These are phyloP conservation scores for Penicillium pulvis DNA, from an alignment of 495 filamentous ascomycete genomes.

Conservation along the genomic window DNA sequence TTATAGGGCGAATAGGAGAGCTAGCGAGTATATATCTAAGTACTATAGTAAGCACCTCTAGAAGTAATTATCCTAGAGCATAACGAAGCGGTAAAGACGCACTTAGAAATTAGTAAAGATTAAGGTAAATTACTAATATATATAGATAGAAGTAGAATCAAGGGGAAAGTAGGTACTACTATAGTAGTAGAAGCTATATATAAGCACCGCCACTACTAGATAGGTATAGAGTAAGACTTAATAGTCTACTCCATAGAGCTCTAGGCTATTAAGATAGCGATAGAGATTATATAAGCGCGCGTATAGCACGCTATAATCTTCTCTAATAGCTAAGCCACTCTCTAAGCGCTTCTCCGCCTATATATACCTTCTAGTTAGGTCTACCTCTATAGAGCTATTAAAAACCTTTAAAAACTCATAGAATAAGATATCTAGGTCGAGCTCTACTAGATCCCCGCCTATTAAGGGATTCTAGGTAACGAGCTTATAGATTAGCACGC, in stretches of 20 bases:
- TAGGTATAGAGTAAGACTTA: slow-evolving; percentile 6
- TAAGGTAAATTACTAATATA: no score
- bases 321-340: slow-evolving; percentile 5
- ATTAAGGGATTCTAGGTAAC: no score
- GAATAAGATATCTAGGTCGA: no score
- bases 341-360: not conserved
- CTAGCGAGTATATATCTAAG: slow-evolving; percentile 16
- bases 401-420: no score
- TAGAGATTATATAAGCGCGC: not conserved
- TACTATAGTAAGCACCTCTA: slow-evolving; percentile 19
- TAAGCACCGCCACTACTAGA: not conserved
- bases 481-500: no score
- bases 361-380: slow-evolving; percentile 3
- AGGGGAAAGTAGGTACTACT: slow-evolving; percentile 9
- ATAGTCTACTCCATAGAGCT: slow-evolving; percentile 12
- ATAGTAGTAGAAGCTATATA: not conserved
- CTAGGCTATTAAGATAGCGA: not conserved
- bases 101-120: slow-evolving; percentile 7
- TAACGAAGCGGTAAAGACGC: slow-evolving; percentile 7
- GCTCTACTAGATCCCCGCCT: no score
- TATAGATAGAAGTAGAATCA: no score
- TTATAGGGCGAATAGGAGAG: no score
- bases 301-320: not conserved
- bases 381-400: no score
- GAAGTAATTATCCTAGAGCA: slow-evolving; percentile 16